Evolutionary conservation across 1,139 yeast species (phyloP).

Genomic region (Scheffersomyces illinoinensis): DNA sequence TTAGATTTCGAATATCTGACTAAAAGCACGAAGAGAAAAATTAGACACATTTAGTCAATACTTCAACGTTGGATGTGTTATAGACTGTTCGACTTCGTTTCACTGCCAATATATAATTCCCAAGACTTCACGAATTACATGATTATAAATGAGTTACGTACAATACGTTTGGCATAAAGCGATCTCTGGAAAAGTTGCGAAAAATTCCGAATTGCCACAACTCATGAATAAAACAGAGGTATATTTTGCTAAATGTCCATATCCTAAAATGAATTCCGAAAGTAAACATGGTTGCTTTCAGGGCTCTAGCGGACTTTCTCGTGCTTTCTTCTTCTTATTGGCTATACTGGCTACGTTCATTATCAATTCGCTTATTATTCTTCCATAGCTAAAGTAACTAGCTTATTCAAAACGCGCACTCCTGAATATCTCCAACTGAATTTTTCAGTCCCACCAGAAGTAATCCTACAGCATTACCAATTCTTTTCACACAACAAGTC

Average conservation of each 20-base stretch:
- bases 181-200: background rate
- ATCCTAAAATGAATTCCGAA: background rate
- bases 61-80: background rate
- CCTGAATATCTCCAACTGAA: background rate
- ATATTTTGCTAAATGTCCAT: background rate
- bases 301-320: too few relatives aligned
- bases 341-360: background rate
- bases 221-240: background rate
- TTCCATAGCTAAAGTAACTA: background rate
- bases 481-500: background rate
- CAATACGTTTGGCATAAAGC: background rate
- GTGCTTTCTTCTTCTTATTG: background rate
- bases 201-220: background rate
- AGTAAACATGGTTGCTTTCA: background rate
- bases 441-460: background rate
- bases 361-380: background rate
- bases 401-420: background rate
- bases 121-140: background rate
- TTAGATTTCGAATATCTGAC: too few relatives aligned
- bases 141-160: background rate
- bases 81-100: background rate
- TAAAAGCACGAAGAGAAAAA: background rate
- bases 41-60: background rate
- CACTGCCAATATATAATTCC: background rate
- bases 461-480: background rate